Base-by-base conservation (phyloP, 1,284 basidiomycete species). In the Pholiota adiposa region DNA sequence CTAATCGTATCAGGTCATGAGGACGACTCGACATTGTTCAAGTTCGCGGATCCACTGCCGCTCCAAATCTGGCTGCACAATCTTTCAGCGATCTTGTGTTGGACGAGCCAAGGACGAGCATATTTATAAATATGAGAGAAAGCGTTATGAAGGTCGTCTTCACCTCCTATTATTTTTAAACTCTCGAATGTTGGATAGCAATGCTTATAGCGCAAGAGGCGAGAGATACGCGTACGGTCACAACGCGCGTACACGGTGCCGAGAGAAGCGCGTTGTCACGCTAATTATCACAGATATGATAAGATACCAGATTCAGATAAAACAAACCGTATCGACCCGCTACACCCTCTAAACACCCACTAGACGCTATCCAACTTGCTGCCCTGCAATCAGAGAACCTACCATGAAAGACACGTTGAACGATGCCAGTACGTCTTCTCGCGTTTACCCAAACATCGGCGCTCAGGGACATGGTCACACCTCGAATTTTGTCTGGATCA, bases 371-470 rank as follows among this genome's bases (percentile, higher is more conserved):
- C 29, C 29, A 31, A 23, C 16, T 48, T 25, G n/a, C 49, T 44
- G 43, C 9, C 21, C n/a, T n/a, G n/a, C 12, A n/a, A 56, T 41
- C 46, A 40, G 43, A 36, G 44, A 7, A n/a, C 9, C 12, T 61
- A 66, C 21, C 34, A 87, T 88, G 86, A 87, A 86, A 70, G 77
- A 84, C 63, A 75, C 74, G 41, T 74, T 86, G 60, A 81, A 80
- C 63, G 83, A 88, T 74, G 85, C 86, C 27, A 87, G 85, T 86
- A 73, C 64, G 85, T 79, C 29, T 50, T 56, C 75, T 70, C 64
- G 74, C 41, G 25, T 46, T 33, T 49, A 25, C 36, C 12, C 25
- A 40, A 27, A 21, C 23, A 41, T 43, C 11, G 23, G 44, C 52
- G 23, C 31, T 38, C 25, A 51, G 54, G 36, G 46, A 25, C 57